Evolutionary conservation across 257 asterid genomes (phyloP).

Genomic region (Rubia yunnanensis): DNA sequence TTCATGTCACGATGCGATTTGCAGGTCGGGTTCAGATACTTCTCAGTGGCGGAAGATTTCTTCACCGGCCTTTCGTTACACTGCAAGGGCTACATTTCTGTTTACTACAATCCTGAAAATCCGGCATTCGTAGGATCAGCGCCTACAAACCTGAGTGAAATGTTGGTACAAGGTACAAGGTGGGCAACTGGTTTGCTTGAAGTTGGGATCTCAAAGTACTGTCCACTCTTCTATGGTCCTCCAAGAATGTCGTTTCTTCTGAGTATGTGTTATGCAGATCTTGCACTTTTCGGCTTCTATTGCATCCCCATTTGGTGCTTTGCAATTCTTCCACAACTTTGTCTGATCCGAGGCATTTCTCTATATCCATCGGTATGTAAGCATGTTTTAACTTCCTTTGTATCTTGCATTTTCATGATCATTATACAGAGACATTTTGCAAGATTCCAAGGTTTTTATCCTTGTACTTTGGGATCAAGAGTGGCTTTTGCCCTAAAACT

Average conservation of each 20-base stretch:
- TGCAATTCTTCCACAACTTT: slow-evolving; percentile 27
- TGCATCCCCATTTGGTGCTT: slow-evolving; percentile 27
- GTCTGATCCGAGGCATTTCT: slow-evolving; percentile 20
- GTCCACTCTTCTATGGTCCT: slow-evolving; percentile 20
- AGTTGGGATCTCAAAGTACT: slow-evolving; percentile 15
- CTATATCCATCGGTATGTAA: slow-evolving; percentile 19
- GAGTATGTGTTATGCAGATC: slow-evolving; percentile 15
- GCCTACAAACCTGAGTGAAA: slow-evolving; percentile 19
- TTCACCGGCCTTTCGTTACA: slow-evolving; percentile 25
- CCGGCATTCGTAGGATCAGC: slow-evolving; percentile 29
- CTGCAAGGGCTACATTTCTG: slow-evolving; percentile 25
- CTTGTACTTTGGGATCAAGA: too few relatives aligned
- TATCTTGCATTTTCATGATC: background rate
- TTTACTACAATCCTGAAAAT: slow-evolving; percentile 16
- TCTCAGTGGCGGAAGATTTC: slow-evolving; percentile 28
- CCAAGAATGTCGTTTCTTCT: slow-evolving; percentile 14
- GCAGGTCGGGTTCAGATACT: slow-evolving; percentile 32
- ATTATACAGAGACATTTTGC: background rate
- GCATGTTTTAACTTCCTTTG: background rate
- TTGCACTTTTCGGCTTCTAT: slow-evolving; percentile 15
- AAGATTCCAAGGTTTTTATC: too few relatives aligned
- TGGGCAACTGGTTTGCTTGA: slow-evolving; percentile 23
- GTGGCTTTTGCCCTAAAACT: too few relatives aligned
- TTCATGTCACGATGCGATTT: background rate
- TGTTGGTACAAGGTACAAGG: slow-evolving; percentile 20